A percentile compares a stretch with the other conserved stretches of the same genome.
phyloP scores from a whole-genome alignment of 2,329 filamentous ascomycete genomes.

The Orbilia blumenaviensis region DNA sequence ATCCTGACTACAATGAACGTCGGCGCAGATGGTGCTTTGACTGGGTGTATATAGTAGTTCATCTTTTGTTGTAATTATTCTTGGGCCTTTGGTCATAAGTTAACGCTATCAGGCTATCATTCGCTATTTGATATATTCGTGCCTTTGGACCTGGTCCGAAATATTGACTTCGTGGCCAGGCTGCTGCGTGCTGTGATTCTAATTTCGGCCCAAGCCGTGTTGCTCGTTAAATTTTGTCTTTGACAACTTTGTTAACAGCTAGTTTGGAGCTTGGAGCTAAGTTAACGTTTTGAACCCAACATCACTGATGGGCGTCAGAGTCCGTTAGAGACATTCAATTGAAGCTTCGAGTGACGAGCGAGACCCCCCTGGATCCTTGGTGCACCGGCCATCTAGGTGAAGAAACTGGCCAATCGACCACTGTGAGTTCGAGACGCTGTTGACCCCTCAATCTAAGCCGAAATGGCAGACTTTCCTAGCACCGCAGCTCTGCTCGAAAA shows the following conservation, averaged over 20 bases:
- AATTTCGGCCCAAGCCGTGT: constrained; percentile 18
- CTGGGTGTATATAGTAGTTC: too few species aligned
- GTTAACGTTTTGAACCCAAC: constrained; percentile 24
- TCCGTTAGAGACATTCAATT: background rate
- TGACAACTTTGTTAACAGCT: too few species aligned
- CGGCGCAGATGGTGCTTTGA: too few species aligned
- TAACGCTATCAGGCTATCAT: too few species aligned
- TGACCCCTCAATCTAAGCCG: background rate
- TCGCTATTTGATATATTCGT: background rate
- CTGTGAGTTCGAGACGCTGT: background rate
- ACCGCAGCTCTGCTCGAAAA: constrained; percentile 38
- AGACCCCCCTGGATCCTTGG: background rate
- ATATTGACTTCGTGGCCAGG: background rate
- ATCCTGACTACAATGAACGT: too few species aligned
- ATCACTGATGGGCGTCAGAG: background rate
- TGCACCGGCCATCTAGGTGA: background rate
- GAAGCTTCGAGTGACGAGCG: background rate
- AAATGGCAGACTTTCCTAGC: constrained; percentile 30
- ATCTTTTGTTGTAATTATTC: too few species aligned
- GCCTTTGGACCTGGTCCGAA: background rate
- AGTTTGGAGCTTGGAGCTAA: constrained; percentile 1
- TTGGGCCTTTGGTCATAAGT: too few species aligned
- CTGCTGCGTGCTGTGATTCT: background rate
- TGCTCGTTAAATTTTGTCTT: constrained; percentile 44
- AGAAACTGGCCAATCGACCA: background rate